phyloP scores from a whole-genome alignment of 164 flowering plant genomes.

The Macadamia integrifolia region DNA sequence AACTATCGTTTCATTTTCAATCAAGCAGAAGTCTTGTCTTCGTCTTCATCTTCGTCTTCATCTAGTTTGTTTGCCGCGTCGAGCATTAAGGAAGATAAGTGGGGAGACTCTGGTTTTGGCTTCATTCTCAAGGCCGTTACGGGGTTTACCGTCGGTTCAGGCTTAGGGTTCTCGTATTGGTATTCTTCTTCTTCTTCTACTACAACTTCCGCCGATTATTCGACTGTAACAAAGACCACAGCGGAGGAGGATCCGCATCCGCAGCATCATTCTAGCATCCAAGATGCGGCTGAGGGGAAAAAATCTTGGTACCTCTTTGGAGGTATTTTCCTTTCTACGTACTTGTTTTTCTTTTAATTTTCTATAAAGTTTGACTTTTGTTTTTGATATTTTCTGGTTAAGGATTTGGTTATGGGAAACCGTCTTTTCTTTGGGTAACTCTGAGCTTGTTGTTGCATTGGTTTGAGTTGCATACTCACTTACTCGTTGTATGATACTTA shows the following conservation, averaged over 20 bases:
- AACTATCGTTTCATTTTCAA: constrained; percentile 18
- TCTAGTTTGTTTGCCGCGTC: background rate
- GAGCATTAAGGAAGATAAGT: background rate
- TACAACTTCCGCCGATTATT: constrained; percentile 12
- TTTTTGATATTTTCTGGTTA: background rate
- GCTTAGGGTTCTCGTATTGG: constrained; percentile 25
- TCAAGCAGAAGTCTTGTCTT: constrained; percentile 8
- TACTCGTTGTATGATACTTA: too few relatives aligned
- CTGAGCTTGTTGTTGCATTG: background rate
- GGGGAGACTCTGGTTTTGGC: constrained; percentile 1
- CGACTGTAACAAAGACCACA: background rate
- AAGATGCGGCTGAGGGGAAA: constrained; percentile 13
- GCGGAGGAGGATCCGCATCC: background rate
- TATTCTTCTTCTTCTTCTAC: constrained; percentile 10
- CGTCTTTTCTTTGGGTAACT: background rate
- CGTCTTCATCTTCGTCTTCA: constrained; percentile 13
- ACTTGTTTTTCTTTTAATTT: background rate
- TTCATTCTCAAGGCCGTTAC: constrained; percentile 19
- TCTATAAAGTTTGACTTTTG: background rate
- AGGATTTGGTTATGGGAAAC: background rate
- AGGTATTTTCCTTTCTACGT: constrained; percentile 24
- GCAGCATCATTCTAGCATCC: background rate
- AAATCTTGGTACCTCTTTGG: constrained; percentile 39
- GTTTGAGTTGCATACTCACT: too few relatives aligned
- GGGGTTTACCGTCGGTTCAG: constrained; percentile 23